Evolutionary conservation across 2,329 filamentous ascomycete species (phyloP).

Genomic region (Didymella exigua): DNA sequence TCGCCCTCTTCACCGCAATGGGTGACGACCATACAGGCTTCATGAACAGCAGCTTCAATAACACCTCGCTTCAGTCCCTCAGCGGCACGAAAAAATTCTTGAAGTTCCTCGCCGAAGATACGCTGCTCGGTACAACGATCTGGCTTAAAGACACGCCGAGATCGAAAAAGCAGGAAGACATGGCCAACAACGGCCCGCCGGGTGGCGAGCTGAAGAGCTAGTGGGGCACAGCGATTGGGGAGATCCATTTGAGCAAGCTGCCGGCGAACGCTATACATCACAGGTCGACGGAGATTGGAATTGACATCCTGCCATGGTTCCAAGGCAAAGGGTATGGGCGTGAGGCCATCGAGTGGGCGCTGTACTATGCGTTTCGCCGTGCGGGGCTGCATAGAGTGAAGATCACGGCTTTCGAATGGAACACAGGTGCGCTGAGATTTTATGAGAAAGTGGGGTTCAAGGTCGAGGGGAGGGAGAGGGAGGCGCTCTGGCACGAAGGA

Average conservation of each 20-base stretch:
- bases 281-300: constrained; percentile 50
- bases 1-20: constrained; percentile 32
- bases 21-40: constrained; percentile 32
- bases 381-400: constrained; percentile 54
- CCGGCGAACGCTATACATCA: constrained; percentile 48
- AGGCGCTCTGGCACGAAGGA: constrained; percentile 53
- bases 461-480: constrained; percentile 51
- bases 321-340: constrained; percentile 54
- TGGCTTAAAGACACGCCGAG: constrained; percentile 16
- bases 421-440: constrained; percentile 50
- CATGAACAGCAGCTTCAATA: constrained; percentile 33
- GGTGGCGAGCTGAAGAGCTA: constrained; percentile 3
- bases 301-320: constrained; percentile 45
- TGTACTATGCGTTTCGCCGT: constrained; percentile 56
- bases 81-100: constrained; percentile 24
- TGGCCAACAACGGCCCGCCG: not conserved
- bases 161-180: not conserved
- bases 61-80: constrained; percentile 25
- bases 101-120: constrained; percentile 24
- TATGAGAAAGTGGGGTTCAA: constrained; percentile 56
- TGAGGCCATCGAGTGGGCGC: constrained; percentile 56
- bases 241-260: constrained; percentile 11
- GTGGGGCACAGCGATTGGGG: constrained; percentile 19
- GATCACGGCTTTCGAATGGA: constrained; percentile 52
- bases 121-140: constrained; percentile 32